Evolutionary conservation across 2,329 filamentous ascomycete genomes (phyloP).

Genomic region (Fusarium sp.): DNA sequence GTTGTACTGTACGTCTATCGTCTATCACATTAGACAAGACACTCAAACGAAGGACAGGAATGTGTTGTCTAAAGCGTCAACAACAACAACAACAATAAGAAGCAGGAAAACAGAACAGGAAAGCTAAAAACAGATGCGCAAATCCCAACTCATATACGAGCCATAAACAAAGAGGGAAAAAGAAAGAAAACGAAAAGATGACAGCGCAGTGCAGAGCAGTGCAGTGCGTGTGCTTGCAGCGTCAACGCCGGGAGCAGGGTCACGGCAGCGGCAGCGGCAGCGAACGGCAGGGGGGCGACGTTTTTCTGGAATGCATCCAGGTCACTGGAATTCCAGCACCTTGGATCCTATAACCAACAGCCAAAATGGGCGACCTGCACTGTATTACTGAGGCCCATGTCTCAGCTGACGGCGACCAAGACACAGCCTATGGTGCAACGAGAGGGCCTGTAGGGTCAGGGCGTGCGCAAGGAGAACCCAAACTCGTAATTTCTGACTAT

Average conservation of each 20-base stretch:
- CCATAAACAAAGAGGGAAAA: conserved; percentile 11
- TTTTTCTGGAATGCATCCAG: conserved; percentile 40
- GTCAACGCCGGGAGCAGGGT: conserved; percentile 18
- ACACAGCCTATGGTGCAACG: conserved; percentile 20
- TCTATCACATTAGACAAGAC: conserved; percentile 8
- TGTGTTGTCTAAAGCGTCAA: conserved; percentile 5
- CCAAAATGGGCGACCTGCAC: too few relatives aligned
- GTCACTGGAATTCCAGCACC: conserved; percentile 39
- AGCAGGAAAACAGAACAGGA: background rate
- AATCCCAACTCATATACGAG: conserved; percentile 34
- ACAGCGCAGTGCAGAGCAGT: background rate
- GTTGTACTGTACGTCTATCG: background rate
- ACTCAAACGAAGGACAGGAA: conserved; percentile 18
- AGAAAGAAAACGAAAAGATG: background rate
- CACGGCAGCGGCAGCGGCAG: background rate
- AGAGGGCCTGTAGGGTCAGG: background rate
- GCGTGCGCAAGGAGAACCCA: conserved; percentile 19
- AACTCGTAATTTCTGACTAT: conserved; percentile 4
- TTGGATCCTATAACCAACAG: conserved; percentile 2
- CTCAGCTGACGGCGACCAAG: conserved; percentile 7
- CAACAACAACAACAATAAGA: background rate
- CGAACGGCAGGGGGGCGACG: background rate
- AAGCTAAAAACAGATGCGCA: background rate
- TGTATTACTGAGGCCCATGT: background rate
- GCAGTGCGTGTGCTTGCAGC: conserved; percentile 14